A percentile compares a stretch with the other conserved stretches of the same genome.
Conservation (phyloP, 139 green algal genomes). For the Yamagishiella unicocca region DNA sequence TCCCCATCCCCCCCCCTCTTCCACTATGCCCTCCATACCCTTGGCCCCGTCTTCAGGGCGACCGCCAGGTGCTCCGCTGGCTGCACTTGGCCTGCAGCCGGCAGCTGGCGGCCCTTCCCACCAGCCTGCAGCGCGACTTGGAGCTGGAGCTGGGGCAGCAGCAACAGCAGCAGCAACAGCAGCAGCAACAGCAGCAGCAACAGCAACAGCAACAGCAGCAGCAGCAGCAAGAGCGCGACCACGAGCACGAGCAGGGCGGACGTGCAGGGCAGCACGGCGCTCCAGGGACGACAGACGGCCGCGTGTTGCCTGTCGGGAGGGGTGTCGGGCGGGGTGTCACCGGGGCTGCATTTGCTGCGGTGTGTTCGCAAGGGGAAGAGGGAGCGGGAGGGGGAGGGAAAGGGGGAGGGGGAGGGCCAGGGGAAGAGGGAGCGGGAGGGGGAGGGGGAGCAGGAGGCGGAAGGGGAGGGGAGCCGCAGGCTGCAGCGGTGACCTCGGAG, state of each 20-base stretch:
- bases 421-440: no score
- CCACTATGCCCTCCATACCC: neutral
- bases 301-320: no score
- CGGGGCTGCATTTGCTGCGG: no score
- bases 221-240: neutral
- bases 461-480: no score
- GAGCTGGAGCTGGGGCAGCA: neutral
- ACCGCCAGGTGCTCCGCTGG: constrained; percentile 21
- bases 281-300: no score
- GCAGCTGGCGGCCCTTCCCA: constrained; percentile 21
- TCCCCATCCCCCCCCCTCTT: neutral
- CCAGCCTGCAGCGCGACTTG: constrained; percentile 1
- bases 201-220: neutral
- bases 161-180: neutral
- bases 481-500: no score
- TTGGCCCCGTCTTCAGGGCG: constrained; percentile 4
- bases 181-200: neutral
- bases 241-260: neutral
- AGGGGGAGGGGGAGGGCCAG: no score
- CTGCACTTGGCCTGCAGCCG: constrained; percentile 2
- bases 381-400: no score
- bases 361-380: no score
- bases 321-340: no score
- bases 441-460: no score
- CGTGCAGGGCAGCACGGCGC: no score